Evolutionary conservation across 2,329 filamentous ascomycete species (phyloP).

Genomic region (Fusarium virguliforme): DNA sequence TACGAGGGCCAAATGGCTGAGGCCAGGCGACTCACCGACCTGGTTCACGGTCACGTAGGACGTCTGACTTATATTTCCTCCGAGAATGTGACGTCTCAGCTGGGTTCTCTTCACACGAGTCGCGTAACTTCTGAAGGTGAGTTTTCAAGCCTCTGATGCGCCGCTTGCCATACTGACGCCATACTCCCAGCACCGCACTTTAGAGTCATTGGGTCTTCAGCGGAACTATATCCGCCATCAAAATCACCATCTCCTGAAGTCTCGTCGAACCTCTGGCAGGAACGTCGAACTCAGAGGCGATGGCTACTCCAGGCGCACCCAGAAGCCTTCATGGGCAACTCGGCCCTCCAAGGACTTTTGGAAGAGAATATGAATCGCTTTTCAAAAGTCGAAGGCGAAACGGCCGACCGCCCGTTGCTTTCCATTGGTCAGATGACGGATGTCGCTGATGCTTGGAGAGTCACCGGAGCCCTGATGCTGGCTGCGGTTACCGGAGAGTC

Average conservation of each 20-base stretch:
- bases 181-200: constrained; percentile 53
- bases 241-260: constrained; percentile 45
- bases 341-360: constrained; percentile 53
- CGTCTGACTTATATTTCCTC: constrained; percentile 53
- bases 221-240: constrained; percentile 57
- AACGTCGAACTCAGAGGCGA: constrained; percentile 59
- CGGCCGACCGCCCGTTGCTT: constrained; percentile 59
- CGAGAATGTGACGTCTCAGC: constrained; percentile 42
- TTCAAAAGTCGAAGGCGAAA: constrained; percentile 48
- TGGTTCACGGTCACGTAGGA: constrained; percentile 55
- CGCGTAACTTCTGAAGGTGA: constrained; percentile 51
- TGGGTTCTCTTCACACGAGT: constrained; percentile 54
- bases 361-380: constrained; percentile 57
- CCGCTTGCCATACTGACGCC: constrained; percentile 23
- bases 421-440: constrained; percentile 71
- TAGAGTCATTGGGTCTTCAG: constrained; percentile 53
- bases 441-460: constrained; percentile 51
- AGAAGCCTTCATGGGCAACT: constrained; percentile 63
- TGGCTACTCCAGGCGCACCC: constrained; percentile 70
- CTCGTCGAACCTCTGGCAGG: constrained; percentile 52
- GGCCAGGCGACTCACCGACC: constrained; percentile 52
- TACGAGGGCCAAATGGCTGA: constrained; percentile 59
- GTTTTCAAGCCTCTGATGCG: constrained; percentile 33
- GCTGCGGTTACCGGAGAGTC: constrained; percentile 70
- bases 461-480: constrained; percentile 56